Conservation (phyloP, 305 asterid species). For the Solanum hybrid region DNA sequence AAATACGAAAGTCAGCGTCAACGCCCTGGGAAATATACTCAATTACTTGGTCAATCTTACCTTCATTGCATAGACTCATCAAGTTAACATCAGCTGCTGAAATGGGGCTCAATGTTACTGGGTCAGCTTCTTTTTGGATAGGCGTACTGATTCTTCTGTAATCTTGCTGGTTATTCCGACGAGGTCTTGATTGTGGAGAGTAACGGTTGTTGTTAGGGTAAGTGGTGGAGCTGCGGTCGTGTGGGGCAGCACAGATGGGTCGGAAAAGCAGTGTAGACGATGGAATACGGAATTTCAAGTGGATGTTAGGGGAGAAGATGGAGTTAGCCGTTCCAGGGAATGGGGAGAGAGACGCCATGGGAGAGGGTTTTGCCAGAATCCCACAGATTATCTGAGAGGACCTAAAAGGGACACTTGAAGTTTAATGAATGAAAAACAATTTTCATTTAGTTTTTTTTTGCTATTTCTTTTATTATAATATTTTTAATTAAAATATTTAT, state of each 20-base stretch:
- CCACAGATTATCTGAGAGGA: not conserved
- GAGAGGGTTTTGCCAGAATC: not conserved
- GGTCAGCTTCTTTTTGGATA: not conserved
- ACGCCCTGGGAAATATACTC: conserved; percentile 19
- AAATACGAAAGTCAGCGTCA: conserved; percentile 11
- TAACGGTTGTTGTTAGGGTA: not conserved
- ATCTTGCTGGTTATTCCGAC: conserved; percentile 1
- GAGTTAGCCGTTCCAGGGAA: conserved; percentile 11
- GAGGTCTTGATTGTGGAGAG: conserved; percentile 4
- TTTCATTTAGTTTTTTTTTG: not conserved
- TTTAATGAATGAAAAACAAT: not conserved
- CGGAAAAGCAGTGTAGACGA: not conserved
- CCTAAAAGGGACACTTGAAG: not conserved
- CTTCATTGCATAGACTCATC: conserved; percentile 18
- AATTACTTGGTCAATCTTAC: conserved; percentile 24
- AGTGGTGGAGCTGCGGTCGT: conserved; percentile 6
- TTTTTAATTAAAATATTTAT: not conserved
- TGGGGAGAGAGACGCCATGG: conserved; percentile 20
- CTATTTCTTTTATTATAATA: not conserved
- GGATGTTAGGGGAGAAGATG: conserved; percentile 8
- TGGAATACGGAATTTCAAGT: not conserved
- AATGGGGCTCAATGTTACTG: not conserved
- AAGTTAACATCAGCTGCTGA: conserved; percentile 9
- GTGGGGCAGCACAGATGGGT: conserved; percentile 6
- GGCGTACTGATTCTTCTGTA: conserved; percentile 1